Evolutionary conservation across 805 yeast genomes (phyloP).

Genomic region (Tetrapisispora taiwanensis): DNA sequence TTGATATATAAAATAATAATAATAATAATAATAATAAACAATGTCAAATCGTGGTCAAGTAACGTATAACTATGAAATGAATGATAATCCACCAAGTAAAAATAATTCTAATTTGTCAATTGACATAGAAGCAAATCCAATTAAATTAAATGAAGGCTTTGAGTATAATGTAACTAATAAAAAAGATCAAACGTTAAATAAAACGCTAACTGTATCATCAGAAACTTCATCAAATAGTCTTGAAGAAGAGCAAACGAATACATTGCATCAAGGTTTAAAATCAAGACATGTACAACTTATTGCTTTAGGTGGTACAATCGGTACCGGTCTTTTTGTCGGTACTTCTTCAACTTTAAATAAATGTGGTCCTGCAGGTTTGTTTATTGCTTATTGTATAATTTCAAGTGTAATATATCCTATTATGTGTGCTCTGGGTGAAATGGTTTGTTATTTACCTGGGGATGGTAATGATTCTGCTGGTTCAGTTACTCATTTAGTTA

Average conservation of each 20-base stretch:
- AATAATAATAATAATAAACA: not conserved
- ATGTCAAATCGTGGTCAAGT: constrained; percentile 1
- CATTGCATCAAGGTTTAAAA: constrained; percentile 27
- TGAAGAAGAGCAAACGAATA: constrained; percentile 1
- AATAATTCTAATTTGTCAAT: not conserved
- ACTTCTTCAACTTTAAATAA: constrained; percentile 49
- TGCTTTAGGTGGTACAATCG: constrained; percentile 77
- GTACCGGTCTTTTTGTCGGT: constrained; percentile 75
- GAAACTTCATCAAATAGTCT: not conserved
- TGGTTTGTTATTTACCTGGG: constrained; percentile 52
- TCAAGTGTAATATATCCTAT: constrained; percentile 56
- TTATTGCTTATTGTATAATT: constrained; percentile 52
- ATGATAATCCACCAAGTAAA: not conserved
- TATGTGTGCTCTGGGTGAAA: constrained; percentile 57
- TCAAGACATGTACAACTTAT: constrained; percentile 70
- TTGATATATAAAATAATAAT: not conserved
- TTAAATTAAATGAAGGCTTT: not conserved
- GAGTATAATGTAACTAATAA: not conserved
- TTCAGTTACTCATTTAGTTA: constrained; percentile 49
- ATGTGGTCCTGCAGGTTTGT: constrained; percentile 66
- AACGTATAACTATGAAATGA: not conserved
- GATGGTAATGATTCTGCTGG: constrained; percentile 39
- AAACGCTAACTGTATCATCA: not conserved
- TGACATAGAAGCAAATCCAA: not conserved
- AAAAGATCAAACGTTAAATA: not conserved